Evolutionary conservation across 345 rosid species (phyloP), one percentile per base, ranked within the genome.

Genomic region (Syzygium aromaticum): DNA sequence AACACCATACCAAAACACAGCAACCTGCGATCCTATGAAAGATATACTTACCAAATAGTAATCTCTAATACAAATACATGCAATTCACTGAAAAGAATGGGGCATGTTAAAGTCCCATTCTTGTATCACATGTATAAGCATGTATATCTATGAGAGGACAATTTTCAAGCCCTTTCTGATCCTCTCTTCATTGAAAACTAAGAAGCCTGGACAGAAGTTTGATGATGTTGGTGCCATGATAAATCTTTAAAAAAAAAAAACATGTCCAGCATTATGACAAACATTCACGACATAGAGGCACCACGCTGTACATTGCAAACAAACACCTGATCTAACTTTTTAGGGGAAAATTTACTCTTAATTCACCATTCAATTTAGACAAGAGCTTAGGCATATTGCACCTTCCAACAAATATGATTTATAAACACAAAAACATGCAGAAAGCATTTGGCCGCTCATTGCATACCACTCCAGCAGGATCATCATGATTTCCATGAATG

Each of bases 401-500:
- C 82, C 82, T 38, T 1, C 4, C 1, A 11, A 21, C 49, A 19
- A 67, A 33, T 8, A 67, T 67, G 4, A 33, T 33, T 17, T 33
- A 1, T 67, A 67, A 67, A 49, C 57, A 21, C 38, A 73, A 86
- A 86, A 84, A 11, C 52, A 38, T 38, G 84, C 80, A 21, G 84
- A 87, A 85, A 67, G 46, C 88, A 28, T 86, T 30, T 82, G 82
- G 80, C 77, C 86, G 0, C 27, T 86, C 30, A 90, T 87, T 84
- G 51, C 91, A 90, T 94, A 97, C 99, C 96, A 97, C 99, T 90
- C 99, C 99, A 87, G 99, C 99, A 87, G 99, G 99, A 90, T 97
- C 99, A 91, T 97, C 99, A 91, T 97, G 99, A 93, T 97, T 96
- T 92, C 99, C 99, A 93, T 97, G 99, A 88, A 97, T 97, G 86